phyloP scores from a whole-genome alignment of 352 stramenopile genomes.

The Sclerospora graminicola region DNA sequence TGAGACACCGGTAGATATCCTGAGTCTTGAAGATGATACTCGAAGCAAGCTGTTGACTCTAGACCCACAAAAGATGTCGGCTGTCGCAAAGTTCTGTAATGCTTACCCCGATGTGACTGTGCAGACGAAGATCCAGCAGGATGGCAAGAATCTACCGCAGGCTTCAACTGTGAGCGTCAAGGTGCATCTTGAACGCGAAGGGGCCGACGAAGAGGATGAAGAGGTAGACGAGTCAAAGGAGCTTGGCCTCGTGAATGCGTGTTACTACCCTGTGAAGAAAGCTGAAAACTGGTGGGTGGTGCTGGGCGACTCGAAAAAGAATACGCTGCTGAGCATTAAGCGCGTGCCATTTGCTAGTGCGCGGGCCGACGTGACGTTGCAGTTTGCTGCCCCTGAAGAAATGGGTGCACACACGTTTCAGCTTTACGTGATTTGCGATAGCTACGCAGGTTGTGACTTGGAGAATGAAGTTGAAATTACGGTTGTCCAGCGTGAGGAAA shows the following conservation, averaged over 20 bases:
- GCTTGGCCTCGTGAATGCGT: constrained; percentile 62
- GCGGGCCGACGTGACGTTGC: constrained; percentile 79
- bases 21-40: constrained; percentile 92
- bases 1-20: constrained; percentile 73
- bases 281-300: constrained; percentile 98
- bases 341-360: constrained; percentile 86
- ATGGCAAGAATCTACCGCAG: constrained; percentile 84
- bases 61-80: constrained; percentile 87
- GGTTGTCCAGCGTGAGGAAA: constrained; percentile 42
- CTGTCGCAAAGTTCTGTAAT: constrained; percentile 99
- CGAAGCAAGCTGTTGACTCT: constrained; percentile 83
- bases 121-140: constrained; percentile 85
- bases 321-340: constrained; percentile 97
- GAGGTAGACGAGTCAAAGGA: constrained; percentile 50
- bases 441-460: constrained; percentile 96
- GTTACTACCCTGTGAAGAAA: constrained; percentile 84
- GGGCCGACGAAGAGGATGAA: constrained; percentile 88
- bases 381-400: constrained; percentile 94
- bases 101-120: constrained; percentile 98
- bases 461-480: constrained; percentile 89
- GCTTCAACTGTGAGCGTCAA: constrained; percentile 87
- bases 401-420: constrained; percentile 91
- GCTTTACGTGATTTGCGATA: constrained; percentile 99
- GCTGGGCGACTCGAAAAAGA: constrained; percentile 92
- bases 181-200: constrained; percentile 87